Conservation (phyloP, 73 alveolate species). For the Paramecium octaurelia region DNA sequence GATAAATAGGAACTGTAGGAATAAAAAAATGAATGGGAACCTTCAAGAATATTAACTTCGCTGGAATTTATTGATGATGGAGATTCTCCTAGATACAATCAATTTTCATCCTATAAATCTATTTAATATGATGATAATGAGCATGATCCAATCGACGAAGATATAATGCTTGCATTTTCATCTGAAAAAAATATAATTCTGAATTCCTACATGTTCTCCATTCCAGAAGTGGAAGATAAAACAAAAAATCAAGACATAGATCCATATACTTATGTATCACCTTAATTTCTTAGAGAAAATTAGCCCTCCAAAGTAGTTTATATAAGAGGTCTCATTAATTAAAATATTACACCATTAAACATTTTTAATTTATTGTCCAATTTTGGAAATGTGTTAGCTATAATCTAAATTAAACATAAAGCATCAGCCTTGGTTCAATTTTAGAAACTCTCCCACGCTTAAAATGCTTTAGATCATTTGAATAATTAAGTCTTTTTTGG, state of each 20-base stretch:
- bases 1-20: not conserved
- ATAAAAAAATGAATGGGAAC: conserved; percentile 4
- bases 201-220: not conserved
- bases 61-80: not conserved
- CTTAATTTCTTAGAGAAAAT: conserved; percentile 49
- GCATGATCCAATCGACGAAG: not conserved
- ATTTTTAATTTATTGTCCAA: conserved; percentile 55
- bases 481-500: conserved; percentile 10
- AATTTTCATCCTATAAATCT: not conserved
- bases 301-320: conserved; percentile 54
- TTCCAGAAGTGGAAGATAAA: conserved; percentile 37
- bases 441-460: conserved; percentile 43
- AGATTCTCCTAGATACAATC: not conserved
- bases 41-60: not conserved
- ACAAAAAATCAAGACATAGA: conserved; percentile 19
- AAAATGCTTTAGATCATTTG: conserved; percentile 51
- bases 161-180: not conserved
- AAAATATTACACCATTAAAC: conserved; percentile 31
- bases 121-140: conserved; percentile 39
- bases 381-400: conserved; percentile 51
- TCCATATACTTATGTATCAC: conserved; percentile 53
- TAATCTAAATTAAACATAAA: conserved; percentile 36
- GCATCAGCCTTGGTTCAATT: conserved; percentile 41
- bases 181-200: not conserved
- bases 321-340: conserved; percentile 50